phyloP scores from a whole-genome alignment of 2,329 filamentous ascomycete species.

The Talaromyces sp. region DNA sequence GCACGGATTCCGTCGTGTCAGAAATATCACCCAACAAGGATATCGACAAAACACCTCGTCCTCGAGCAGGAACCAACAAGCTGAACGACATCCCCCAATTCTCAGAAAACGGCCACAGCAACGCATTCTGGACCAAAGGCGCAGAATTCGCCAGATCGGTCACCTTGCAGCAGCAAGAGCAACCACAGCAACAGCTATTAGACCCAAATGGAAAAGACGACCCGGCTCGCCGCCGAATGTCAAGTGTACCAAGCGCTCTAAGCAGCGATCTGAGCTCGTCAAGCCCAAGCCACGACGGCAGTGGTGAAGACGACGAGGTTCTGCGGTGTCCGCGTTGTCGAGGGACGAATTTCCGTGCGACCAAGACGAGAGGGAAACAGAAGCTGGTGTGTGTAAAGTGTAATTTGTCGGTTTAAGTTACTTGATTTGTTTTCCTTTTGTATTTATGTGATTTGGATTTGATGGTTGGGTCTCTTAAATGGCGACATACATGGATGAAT shows the following conservation, averaged over 20 bases:
- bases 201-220: neutral
- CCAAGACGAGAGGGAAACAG: conserved; percentile 49
- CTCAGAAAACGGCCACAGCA: conserved; percentile 47
- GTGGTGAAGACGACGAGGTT: conserved; percentile 18
- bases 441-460: neutral
- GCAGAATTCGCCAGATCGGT: conserved; percentile 34
- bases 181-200: neutral
- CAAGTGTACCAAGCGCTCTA: conserved; percentile 50
- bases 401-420: conserved; percentile 12
- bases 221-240: conserved; percentile 25
- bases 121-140: conserved; percentile 50
- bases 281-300: neutral
- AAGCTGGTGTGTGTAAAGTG: conserved; percentile 59
- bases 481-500: neutral
- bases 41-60: conserved; percentile 33
- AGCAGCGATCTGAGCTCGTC: conserved; percentile 52
- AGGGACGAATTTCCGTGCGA: conserved; percentile 58
- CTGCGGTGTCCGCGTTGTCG: conserved; percentile 57
- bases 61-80: neutral
- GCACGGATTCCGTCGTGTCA: conserved; percentile 20
- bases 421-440: neutral
- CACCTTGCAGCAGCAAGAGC: conserved; percentile 14
- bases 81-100: conserved; percentile 20
- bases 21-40: conserved; percentile 13
- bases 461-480: neutral